Evolutionary conservation across 2,329 filamentous ascomycete genomes (phyloP), one percentile per base, ranked within the genome.

Genomic region (Epichloe sibirici): DNA sequence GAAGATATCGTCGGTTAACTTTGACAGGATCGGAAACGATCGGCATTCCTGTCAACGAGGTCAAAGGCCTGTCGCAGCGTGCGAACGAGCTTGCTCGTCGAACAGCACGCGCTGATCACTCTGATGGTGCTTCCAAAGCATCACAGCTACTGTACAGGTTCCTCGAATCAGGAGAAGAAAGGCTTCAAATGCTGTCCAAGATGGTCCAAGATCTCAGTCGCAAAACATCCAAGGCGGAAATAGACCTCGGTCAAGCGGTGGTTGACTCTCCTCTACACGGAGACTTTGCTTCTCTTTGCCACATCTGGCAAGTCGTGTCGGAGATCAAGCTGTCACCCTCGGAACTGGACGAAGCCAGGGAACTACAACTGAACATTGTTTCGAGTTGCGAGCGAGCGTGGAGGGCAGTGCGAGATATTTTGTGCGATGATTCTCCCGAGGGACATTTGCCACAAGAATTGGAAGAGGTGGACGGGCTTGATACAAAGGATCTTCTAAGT

Each of bases 341-440:
- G 0, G 66, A 74, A 15, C 45, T 74, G 1, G 57, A 65, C 0
- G 56, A 58, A 3, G 63, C 78, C 5, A 60, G 62, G 31, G 52
- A 57, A 1, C 54, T 82, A 1, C 81, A 85, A 56, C 56, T 65
- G 2, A 76, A 79, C 3, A 75, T 90, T 1, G 69, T 88, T 12
- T 61, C 63, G 1, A 74, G 77, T 55, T 86, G 89, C 53, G 69
- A 75, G 48, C 74, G 77, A n/a, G 79, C 95, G 6, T 98, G 93
- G 93, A 62, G 70, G 1, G 77, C 81, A 28, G 88, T 96, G 5
- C 80, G 79, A 59, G 77, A 83, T 50, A 81, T 94, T 4, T 77
- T 98, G 1, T 98, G 93, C 62, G 85, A 95, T 57, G 93, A 96
- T 68, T 95, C 93, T 1, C 93, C 94, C 0, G 93, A 98, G 69